Evolutionary conservation across 495 filamentous ascomycete genomes (phyloP).

Genomic region (Cetradonia linearis): DNA sequence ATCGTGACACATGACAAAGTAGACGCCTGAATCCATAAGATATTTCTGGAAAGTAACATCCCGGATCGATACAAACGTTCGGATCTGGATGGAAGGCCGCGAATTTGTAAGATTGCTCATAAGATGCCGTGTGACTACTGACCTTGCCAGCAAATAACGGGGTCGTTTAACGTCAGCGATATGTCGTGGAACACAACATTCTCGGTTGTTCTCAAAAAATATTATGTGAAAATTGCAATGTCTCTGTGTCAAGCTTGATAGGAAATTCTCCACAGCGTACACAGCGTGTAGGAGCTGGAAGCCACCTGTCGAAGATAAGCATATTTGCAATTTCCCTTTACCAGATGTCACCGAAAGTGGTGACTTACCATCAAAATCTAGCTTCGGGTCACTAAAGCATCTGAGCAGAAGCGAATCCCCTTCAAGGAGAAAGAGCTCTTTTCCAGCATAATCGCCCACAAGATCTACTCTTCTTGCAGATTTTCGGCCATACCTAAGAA

Average conservation of each 20-base stretch:
- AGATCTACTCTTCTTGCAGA: conserved; percentile 39
- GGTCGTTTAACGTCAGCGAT: conserved; percentile 14
- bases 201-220: conserved; percentile 49
- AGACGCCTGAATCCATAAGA: conserved; percentile 40
- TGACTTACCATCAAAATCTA: conserved; percentile 49
- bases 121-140: conserved; percentile 55
- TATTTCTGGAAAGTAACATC: conserved; percentile 43
- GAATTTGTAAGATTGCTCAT: conserved; percentile 25
- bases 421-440: conserved; percentile 61
- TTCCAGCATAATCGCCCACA: conserved; percentile 64
- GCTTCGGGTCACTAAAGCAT: conserved; percentile 45
- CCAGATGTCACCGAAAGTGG: background rate
- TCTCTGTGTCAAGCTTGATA: conserved; percentile 46
- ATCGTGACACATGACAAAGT: conserved; percentile 64
- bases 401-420: conserved; percentile 60
- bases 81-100: conserved; percentile 32
- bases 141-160: conserved; percentile 52
- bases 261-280: conserved; percentile 54
- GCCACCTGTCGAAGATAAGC: conserved; percentile 33
- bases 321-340: background rate
- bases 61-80: conserved; percentile 37
- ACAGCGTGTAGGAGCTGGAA: conserved; percentile 64
- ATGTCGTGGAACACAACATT: conserved; percentile 38
- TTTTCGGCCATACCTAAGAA: conserved; percentile 19
- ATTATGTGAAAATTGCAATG: conserved; percentile 60